Conservation (phyloP, 257 asterid species). For the Prunella vulgaris region DNA sequence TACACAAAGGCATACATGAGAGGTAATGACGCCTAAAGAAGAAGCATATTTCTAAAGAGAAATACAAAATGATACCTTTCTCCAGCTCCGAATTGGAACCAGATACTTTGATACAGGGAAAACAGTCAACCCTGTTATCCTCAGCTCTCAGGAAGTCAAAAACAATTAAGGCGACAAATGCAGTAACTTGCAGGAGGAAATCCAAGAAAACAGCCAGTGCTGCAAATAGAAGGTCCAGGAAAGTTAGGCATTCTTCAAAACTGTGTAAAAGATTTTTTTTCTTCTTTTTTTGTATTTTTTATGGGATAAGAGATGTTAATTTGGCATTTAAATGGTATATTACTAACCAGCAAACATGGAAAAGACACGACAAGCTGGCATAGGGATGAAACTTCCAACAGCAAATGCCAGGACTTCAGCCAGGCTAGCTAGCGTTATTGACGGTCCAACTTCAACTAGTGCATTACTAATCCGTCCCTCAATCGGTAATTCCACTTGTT, state of each 20-base stretch:
- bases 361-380: conserved; percentile 98
- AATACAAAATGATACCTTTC: conserved; percentile 45
- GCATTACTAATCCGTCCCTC: conserved; percentile 97
- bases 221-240: conserved; percentile 33
- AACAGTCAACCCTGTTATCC: conserved; percentile 85
- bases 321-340: background rate
- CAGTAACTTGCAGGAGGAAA: conserved; percentile 96
- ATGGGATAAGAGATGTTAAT: background rate
- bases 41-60: background rate
- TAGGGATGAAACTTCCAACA: conserved; percentile 97
- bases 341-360: conserved; percentile 96
- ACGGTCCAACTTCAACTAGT: conserved; percentile 98
- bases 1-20: conserved; percentile 6
- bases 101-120: conserved; percentile 71
- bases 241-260: conserved; percentile 16
- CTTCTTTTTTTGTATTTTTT: background rate
- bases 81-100: conserved; percentile 60
- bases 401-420: conserved; percentile 99
- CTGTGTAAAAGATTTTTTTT: background rate
- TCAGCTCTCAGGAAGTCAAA: conserved; percentile 95
- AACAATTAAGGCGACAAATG: conserved; percentile 92
- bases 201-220: conserved; percentile 98
- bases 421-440: conserved; percentile 91
- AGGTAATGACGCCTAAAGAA: conserved; percentile 11
- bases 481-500: conserved; percentile 81